These are phyloP conservation scores for Solanum tarijense DNA, from an alignment of 257 asterid species.

Conservation along the genomic window DNA sequence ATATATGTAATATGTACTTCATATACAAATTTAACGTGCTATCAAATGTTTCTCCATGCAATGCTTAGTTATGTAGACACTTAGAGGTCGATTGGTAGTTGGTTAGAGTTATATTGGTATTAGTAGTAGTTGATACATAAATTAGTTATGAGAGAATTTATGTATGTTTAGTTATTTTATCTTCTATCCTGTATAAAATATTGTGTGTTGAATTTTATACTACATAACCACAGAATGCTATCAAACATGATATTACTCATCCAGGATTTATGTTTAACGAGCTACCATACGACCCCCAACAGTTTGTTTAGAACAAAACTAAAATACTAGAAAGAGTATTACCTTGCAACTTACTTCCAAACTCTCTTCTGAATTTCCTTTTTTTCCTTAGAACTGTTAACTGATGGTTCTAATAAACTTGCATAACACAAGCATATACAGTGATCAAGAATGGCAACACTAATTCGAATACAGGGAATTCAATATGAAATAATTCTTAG, in stretches of 20 bases:
- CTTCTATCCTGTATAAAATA: not conserved
- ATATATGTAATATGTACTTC: not conserved
- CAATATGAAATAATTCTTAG: not conserved
- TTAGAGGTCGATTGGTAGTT: not conserved
- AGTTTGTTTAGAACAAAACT: not conserved
- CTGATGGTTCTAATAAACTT: not conserved
- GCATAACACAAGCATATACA: not conserved
- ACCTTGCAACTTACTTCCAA: not conserved
- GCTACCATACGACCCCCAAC: not conserved
- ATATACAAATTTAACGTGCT: not conserved
- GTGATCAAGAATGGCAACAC: not conserved
- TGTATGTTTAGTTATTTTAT: not conserved
- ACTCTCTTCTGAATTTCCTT: not conserved
- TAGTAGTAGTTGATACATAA: not conserved
- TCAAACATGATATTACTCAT: not conserved
- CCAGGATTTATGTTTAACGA: not conserved
- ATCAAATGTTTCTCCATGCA: not conserved
- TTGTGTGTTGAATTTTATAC: not conserved
- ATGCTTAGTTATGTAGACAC: not conserved
- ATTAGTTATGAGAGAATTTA: too few species aligned
- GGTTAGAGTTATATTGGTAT: not conserved
- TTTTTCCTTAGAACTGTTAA: not conserved
- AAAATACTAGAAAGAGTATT: not conserved
- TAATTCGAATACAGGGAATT: not conserved
- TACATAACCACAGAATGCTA: not conserved